phyloP scores from a whole-genome alignment of 495 filamentous ascomycete species.

The Daldinia concentrica region DNA sequence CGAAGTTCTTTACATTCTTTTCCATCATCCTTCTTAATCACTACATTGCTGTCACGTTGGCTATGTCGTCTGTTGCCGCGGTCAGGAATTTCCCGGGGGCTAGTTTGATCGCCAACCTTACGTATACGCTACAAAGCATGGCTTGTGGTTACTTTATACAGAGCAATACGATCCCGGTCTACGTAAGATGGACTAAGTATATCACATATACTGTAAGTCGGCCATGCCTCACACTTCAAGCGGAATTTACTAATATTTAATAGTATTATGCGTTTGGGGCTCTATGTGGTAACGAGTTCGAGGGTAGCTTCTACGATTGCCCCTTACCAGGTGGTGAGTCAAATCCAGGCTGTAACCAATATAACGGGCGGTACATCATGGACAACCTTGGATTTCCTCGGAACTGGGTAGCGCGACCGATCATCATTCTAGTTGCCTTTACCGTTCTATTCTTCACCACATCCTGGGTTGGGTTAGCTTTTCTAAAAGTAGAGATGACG shows the following conservation, averaged over 20 bases:
- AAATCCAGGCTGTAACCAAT: conserved; percentile 70
- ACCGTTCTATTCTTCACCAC: conserved; percentile 64
- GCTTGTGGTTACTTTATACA: conserved; percentile 79
- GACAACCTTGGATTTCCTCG: conserved; percentile 67
- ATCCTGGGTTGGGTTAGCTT: conserved; percentile 66
- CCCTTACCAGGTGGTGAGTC: conserved; percentile 63
- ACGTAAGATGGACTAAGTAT: conserved; percentile 77
- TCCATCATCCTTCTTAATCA: conserved; percentile 69
- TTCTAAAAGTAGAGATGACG: conserved; percentile 66
- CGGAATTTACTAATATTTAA: conserved; percentile 19
- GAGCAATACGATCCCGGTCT: conserved; percentile 73
- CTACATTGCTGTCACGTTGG: conserved; percentile 71
- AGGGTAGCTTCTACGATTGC: conserved; percentile 72
- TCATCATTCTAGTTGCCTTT: conserved; percentile 67
- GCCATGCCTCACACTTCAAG: neutral
- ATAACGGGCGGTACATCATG: conserved; percentile 73
- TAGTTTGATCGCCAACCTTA: conserved; percentile 70
- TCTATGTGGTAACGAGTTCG: conserved; percentile 73
- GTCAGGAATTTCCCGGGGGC: conserved; percentile 67
- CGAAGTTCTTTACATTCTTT: conserved; percentile 75
- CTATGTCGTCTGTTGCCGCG: conserved; percentile 66
- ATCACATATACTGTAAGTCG: conserved; percentile 59
- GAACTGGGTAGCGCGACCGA: conserved; percentile 70
- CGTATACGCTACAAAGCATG: conserved; percentile 75
- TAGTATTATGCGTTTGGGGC: conserved; percentile 75